Percentiles rank a stretch among this genome's conserved stretches.
These are phyloP conservation scores for Colletotrichum truncatum DNA, from an alignment of 2,329 filamentous ascomycete genomes.

Conservation along the genomic window DNA sequence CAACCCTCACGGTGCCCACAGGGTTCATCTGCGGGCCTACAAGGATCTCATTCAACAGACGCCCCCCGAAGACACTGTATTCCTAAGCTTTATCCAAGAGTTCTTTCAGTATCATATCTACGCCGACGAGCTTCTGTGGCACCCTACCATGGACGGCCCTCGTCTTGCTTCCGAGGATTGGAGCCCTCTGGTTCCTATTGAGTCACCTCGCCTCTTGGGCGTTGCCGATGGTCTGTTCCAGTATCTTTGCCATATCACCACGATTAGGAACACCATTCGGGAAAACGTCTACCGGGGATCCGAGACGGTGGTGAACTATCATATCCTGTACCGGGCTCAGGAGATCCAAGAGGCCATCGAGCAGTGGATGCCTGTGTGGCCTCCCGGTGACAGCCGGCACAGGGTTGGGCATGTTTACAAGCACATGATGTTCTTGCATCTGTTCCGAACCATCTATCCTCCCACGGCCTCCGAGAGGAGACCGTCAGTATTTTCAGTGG, in stretches of 20 bases:
- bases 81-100: constrained; percentile 71
- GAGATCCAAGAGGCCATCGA: constrained; percentile 80
- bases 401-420: constrained; percentile 68
- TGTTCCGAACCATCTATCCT: constrained; percentile 69
- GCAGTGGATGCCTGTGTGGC: constrained; percentile 75
- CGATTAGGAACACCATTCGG: constrained; percentile 78
- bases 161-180: constrained; percentile 55
- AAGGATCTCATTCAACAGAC: constrained; percentile 73
- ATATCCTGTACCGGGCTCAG: constrained; percentile 75
- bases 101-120: constrained; percentile 88
- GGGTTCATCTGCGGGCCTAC: constrained; percentile 82
- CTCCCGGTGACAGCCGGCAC: constrained; percentile 64
- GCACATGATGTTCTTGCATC: constrained; percentile 73
- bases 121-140: constrained; percentile 69
- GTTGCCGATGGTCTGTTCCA: constrained; percentile 85
- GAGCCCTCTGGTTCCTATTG: constrained; percentile 50
- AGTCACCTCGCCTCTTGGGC: constrained; percentile 73
- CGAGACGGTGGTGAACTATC: constrained; percentile 78
- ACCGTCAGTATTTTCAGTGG: constrained; percentile 30
- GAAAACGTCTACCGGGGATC: constrained; percentile 68
- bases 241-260: constrained; percentile 81
- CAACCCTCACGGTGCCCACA: constrained; percentile 72
- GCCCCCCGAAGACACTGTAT: constrained; percentile 71
- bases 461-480: constrained; percentile 42
- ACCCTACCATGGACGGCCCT: constrained; percentile 47